These are phyloP conservation scores for Heteromeles arbutifolia DNA, from an alignment of 306 rosid genomes.

Conservation along the genomic window DNA sequence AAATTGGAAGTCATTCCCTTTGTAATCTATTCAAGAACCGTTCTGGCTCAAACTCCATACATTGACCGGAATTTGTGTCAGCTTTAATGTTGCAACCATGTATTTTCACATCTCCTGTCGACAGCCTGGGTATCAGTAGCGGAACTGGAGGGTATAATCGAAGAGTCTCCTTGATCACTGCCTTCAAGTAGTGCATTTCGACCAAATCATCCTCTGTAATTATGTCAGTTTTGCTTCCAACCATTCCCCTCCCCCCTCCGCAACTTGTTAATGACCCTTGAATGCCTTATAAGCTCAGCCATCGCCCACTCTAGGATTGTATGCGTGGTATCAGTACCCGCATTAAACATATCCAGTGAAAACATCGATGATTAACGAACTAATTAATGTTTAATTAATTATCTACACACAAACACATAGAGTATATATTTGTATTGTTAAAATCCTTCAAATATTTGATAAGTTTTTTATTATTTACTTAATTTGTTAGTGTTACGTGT, in stretches of 20 bases:
- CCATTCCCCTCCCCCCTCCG: neutral
- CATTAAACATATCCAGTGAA: neutral
- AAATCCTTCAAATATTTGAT: too few species aligned
- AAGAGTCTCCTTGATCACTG: conserved; percentile 27
- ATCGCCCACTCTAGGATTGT: conserved; percentile 5
- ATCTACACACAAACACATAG: too few species aligned
- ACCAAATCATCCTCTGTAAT: neutral
- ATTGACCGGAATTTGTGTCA: neutral
- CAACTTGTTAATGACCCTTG: conserved; percentile 5
- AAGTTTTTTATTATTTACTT: too few species aligned
- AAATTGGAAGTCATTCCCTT: too few species aligned
- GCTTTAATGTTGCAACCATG: neutral
- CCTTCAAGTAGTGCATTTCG: conserved; percentile 15
- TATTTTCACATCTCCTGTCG: neutral
- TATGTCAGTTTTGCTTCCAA: neutral
- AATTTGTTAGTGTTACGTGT: too few species aligned
- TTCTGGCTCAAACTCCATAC: too few species aligned
- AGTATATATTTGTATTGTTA: too few species aligned
- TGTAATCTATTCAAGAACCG: too few species aligned
- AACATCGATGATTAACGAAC: neutral
- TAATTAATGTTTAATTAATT: too few species aligned
- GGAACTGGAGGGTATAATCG: conserved; percentile 9
- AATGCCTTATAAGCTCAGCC: conserved; percentile 6
- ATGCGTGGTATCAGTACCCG: neutral
- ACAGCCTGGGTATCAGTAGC: neutral